phyloP scores from a whole-genome alignment of 2,329 filamentous ascomycete genomes.

The Ceratocystis alfenasii region DNA sequence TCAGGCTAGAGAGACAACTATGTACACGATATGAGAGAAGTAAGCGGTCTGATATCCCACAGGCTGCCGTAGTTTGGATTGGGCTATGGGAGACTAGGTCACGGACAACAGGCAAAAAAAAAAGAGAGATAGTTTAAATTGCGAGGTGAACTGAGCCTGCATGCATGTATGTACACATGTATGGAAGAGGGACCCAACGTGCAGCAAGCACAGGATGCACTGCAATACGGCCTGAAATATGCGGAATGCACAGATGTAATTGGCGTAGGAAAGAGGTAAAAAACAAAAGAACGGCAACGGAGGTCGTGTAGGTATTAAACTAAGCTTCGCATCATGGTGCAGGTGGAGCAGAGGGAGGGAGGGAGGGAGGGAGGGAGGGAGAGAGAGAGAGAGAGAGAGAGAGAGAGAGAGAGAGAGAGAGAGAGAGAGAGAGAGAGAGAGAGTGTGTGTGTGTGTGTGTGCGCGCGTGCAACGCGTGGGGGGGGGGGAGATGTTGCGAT shows the following conservation, averaged over 20 bases:
- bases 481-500: no score
- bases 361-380: not conserved
- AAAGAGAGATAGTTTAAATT: not conserved
- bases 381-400: no score
- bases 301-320: not conserved
- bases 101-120: not conserved
- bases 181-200: not conserved
- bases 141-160: not conserved
- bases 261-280: not conserved
- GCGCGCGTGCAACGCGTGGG: no score
- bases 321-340: not conserved
- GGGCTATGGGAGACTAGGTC: no score
- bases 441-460: not conserved
- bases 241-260: constrained; percentile 3
- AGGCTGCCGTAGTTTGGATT: no score
- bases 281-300: not conserved
- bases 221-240: constrained; percentile 9
- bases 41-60: not conserved
- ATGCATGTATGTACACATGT: not conserved
- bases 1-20: not conserved
- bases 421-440: no score
- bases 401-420: not conserved
- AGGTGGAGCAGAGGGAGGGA: not conserved
- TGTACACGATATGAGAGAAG: not conserved
- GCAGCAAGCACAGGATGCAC: not conserved